phyloP scores from a whole-genome alignment of 1,139 yeast species.

The Taphrina wiesneri region DNA sequence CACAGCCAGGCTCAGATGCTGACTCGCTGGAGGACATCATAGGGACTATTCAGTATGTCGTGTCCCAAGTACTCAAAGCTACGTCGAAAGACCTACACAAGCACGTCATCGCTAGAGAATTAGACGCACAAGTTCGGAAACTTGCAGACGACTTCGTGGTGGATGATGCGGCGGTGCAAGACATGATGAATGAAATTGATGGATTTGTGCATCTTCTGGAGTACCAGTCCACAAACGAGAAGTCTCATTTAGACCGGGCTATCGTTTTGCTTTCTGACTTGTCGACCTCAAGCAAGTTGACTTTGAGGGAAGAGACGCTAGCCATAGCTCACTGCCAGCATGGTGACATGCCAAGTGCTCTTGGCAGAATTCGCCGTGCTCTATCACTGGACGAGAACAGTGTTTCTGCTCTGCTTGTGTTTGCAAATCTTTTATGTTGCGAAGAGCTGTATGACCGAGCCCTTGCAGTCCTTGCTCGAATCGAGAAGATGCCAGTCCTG shows the following conservation, averaged over 20 bases:
- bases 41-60: background rate
- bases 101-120: background rate
- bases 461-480: background rate
- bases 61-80: background rate
- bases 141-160: background rate
- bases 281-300: background rate
- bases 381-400: background rate
- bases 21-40: slow-evolving; percentile 2
- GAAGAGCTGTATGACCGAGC: slow-evolving; percentile 28
- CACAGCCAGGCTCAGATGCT: background rate
- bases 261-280: background rate
- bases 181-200: background rate
- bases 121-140: background rate
- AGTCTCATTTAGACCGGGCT: background rate
- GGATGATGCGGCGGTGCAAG: background rate
- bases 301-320: background rate
- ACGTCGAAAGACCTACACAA: background rate
- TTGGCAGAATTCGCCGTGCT: background rate
- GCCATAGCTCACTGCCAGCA: background rate
- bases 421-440: slow-evolving; percentile 15
- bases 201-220: background rate
- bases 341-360: background rate
- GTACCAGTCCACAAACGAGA: background rate
- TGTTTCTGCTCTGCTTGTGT: background rate
- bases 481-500: background rate